Percentiles rank a stretch among this genome's conserved stretches.
Conservation (phyloP, 208 protist genomes). For the Naegleria gruberi region DNA sequence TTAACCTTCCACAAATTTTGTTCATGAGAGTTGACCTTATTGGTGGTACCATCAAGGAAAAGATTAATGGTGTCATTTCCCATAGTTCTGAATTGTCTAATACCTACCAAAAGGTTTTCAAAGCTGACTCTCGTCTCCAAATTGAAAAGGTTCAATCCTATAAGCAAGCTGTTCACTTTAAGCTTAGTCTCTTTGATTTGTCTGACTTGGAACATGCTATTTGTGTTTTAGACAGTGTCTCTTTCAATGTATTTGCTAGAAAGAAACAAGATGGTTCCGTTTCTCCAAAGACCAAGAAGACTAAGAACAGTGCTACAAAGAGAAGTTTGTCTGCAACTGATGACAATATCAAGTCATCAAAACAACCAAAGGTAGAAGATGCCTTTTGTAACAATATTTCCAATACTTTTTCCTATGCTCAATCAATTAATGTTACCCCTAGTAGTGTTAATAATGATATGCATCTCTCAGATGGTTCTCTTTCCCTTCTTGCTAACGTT, state of each 20-base stretch:
- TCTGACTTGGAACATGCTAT: background rate
- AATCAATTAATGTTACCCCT: background rate
- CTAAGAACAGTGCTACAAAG: background rate
- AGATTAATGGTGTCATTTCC: background rate
- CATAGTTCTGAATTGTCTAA: background rate
- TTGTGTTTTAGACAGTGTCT: background rate
- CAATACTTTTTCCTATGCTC: background rate
- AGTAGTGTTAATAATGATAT: background rate
- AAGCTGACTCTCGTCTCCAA: background rate
- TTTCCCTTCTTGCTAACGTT: too few relatives aligned
- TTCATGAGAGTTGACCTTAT: background rate
- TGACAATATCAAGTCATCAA: background rate
- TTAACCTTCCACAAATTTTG: background rate
- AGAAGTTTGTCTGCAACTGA: background rate
- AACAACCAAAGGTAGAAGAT: background rate
- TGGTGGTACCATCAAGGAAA: background rate
- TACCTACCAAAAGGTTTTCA: background rate
- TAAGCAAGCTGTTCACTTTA: background rate
- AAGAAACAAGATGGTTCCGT: background rate
- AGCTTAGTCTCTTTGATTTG: background rate
- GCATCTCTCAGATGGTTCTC: too few relatives aligned
- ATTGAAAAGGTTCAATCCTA: background rate
- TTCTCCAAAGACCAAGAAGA: background rate
- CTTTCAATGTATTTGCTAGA: background rate
- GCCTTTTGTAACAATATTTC: background rate